phyloP scores from a whole-genome alignment of 2,329 filamentous ascomycete genomes.

The Stylonectria norvegica region DNA sequence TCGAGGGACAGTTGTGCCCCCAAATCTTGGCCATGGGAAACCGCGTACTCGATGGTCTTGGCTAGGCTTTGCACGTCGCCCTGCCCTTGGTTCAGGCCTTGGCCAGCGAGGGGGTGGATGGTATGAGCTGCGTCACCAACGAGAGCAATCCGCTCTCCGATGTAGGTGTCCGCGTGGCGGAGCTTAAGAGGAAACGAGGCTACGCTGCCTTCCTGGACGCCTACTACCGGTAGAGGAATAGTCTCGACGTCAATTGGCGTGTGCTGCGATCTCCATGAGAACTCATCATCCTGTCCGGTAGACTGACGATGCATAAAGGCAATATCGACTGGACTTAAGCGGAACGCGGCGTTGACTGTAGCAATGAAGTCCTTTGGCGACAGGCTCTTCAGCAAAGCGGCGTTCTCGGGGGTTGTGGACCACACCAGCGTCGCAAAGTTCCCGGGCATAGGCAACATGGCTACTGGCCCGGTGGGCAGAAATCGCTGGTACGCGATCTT shows the following conservation, averaged over 20 bases:
- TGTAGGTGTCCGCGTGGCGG: constrained; percentile 92
- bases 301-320: constrained; percentile 71
- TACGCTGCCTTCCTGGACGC: constrained; percentile 73
- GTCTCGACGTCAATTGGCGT: constrained; percentile 52
- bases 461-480: constrained; percentile 85
- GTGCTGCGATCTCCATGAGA: constrained; percentile 78
- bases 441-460: constrained; percentile 84
- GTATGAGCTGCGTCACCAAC: constrained; percentile 95
- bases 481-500: constrained; percentile 94
- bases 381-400: constrained; percentile 74
- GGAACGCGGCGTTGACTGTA: constrained; percentile 92
- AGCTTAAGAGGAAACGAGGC: constrained; percentile 90
- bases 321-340: constrained; percentile 74
- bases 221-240: constrained; percentile 63
- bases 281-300: constrained; percentile 65
- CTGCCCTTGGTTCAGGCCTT: constrained; percentile 91
- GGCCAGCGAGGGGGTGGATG: constrained; percentile 88
- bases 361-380: constrained; percentile 70
- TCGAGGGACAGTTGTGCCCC: constrained; percentile 77
- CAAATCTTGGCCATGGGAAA: constrained; percentile 82
- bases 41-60: constrained; percentile 69
- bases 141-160: constrained; percentile 82
- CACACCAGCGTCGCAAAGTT: constrained; percentile 85
- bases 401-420: constrained; percentile 83
- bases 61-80: constrained; percentile 81